phyloP scores from a whole-genome alignment of 2,329 filamentous ascomycete species.

The Pleomassaria siparia region DNA sequence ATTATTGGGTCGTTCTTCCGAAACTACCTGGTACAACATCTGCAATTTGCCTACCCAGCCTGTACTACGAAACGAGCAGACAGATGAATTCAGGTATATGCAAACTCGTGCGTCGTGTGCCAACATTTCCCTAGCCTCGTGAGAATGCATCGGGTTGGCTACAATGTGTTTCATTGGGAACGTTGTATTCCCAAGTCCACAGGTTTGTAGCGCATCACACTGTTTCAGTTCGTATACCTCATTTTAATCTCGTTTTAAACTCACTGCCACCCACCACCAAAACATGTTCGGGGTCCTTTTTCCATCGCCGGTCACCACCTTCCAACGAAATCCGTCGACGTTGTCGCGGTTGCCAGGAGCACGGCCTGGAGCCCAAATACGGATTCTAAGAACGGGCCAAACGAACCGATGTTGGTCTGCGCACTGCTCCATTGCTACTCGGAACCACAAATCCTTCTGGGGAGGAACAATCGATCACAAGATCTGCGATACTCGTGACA shows the following conservation, averaged over 20 bases:
- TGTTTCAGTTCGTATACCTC: slow-evolving; percentile 22
- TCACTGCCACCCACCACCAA: neutral
- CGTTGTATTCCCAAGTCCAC: neutral
- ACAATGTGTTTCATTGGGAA: neutral
- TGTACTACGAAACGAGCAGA: too few species aligned
- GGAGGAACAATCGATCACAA: too few species aligned
- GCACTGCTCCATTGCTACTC: neutral
- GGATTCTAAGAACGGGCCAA: neutral
- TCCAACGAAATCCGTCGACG: neutral
- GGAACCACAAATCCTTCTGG: neutral
- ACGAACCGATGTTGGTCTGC: neutral
- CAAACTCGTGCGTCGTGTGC: too few species aligned
- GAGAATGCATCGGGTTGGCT: neutral
- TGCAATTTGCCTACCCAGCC: too few species aligned
- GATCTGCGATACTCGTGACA: too few species aligned
- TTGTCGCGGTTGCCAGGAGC: neutral
- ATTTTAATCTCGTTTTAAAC: neutral
- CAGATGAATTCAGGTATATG: too few species aligned
- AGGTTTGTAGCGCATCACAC: slow-evolving; percentile 6
- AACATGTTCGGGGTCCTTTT: neutral
- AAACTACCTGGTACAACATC: too few species aligned
- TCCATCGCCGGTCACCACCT: neutral
- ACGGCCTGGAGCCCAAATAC: neutral
- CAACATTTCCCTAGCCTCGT: neutral
- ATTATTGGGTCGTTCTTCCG: too few species aligned